Conservation (phyloP, 2,329 filamentous ascomycete genomes). For the Rhynchosporium graminicola region DNA sequence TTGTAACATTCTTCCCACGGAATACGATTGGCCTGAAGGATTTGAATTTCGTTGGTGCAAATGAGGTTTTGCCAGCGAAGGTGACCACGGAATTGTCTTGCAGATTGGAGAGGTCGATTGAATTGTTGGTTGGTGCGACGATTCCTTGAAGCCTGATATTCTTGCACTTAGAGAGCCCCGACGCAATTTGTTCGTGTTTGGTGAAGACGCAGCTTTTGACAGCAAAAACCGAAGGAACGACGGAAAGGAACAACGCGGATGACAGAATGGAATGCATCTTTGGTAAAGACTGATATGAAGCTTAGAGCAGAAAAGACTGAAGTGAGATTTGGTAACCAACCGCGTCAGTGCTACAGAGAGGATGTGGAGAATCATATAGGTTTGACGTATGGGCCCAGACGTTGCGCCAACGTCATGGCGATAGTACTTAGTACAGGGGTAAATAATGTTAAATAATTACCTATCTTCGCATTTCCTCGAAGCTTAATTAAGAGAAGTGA, state of each 20-base stretch:
- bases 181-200: slow-evolving; percentile 49
- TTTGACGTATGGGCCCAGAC: not conserved
- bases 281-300: slow-evolving; percentile 6
- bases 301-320: slow-evolving; percentile 10
- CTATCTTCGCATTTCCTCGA: too few relatives aligned
- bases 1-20: slow-evolving; percentile 56
- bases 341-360: not conserved
- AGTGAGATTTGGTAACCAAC: not conserved
- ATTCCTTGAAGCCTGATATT: slow-evolving; percentile 57
- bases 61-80: slow-evolving; percentile 60
- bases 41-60: slow-evolving; percentile 35
- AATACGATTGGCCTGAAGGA: slow-evolving; percentile 45
- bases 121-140: slow-evolving; percentile 56
- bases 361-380: not conserved
- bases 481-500: too few relatives aligned
- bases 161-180: slow-evolving; percentile 53
- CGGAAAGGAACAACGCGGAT: slow-evolving; percentile 5
- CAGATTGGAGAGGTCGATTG: slow-evolving; percentile 57
- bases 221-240: not conserved
- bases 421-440: slow-evolving; percentile 3
- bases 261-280: slow-evolving; percentile 26
- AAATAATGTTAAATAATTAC: not conserved
- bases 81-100: slow-evolving; percentile 54
- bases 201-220: slow-evolving; percentile 52
- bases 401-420: not conserved